Base-by-base conservation (phyloP, 2,329 filamentous ascomycete species). In the Pseudogymnoascus destructans region DNA sequence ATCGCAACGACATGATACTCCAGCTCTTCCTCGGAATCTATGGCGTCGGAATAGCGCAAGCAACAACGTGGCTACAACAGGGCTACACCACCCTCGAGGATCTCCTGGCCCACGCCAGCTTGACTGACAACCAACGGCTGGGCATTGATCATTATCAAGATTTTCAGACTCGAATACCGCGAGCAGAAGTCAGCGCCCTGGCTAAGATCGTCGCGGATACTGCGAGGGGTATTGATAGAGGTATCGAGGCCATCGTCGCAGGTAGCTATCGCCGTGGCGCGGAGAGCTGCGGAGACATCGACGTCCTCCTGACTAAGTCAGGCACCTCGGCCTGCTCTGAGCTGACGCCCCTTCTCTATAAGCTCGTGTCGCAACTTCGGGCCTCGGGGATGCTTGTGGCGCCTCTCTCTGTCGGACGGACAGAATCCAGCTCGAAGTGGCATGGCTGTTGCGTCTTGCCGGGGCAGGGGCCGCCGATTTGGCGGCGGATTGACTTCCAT, bases 251-350 rank as follows among this genome's bases (percentile, higher is more conserved):
- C 59, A 86, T 89, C 54, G 79, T 95, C 54, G 84, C 86, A 49
- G 92, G 92, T 0, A 95, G 88, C 59, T 96, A 95, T 68, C 82
- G 92, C 21, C 82, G 92, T 27, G 91, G 92, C 15, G 80, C 87
- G 3, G 70, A 77, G 27, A 79, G 79, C 57, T 93, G 84, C 5
- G 83, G 88, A 2, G 92, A 96, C 67, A 86, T 96, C 59, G 92
- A 96, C 69, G 76, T 92, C 38, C 81, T 97, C 60, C 79, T 96
- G 61, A 95, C 88, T 1, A 86, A 85, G 66, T 73, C 78, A 0
- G 75, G 76, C 0, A 85, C 84, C 0, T 66, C 63, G 0, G 73
- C 74, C 0, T 70, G 79, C 5, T 70, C 73, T 0, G 76, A 86
- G 2, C 76, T 95, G 0, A 74, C 78, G 1, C 75, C 75, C 0